Percentiles rank a stretch among this genome's conserved stretches.
These are phyloP conservation scores for Cystobasidiopsis lactophilus DNA, from an alignment of 768 basidiomycete species.

Conservation along the genomic window DNA sequence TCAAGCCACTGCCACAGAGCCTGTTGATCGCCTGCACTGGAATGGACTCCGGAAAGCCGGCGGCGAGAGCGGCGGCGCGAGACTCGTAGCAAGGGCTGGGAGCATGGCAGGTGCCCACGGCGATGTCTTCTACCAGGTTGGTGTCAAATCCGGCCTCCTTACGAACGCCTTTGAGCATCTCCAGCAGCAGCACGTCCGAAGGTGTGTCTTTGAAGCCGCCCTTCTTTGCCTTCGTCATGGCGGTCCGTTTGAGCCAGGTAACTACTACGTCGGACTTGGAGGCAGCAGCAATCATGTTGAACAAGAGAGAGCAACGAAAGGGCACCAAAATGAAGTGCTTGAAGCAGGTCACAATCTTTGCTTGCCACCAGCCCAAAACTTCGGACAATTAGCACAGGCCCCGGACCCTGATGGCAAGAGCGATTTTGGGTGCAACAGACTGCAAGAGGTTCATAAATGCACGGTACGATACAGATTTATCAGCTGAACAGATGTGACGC, in stretches of 20 bases:
- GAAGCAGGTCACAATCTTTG: too few relatives aligned
- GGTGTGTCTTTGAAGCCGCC: slow-evolving; percentile 13
- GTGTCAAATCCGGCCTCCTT: slow-evolving; percentile 9
- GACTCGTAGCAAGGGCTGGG: slow-evolving; percentile 11
- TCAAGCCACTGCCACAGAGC: slow-evolving; percentile 71
- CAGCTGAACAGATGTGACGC: too few relatives aligned
- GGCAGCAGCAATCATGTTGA: too few relatives aligned
- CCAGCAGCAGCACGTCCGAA: slow-evolving; percentile 4
- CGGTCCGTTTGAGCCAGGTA: slow-evolving; percentile 10
- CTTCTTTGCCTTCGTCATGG: slow-evolving; percentile 12
- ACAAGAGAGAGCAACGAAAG: too few relatives aligned
- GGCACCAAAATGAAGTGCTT: too few relatives aligned
- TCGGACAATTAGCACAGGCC: too few relatives aligned
- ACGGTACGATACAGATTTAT: too few relatives aligned
- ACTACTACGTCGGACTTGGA: slow-evolving; percentile 16
- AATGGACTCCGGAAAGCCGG: slow-evolving; percentile 29
- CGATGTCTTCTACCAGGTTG: slow-evolving; percentile 10
- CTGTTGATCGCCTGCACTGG: slow-evolving; percentile 66
- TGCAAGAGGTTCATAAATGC: too few relatives aligned
- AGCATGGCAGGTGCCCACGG: slow-evolving; percentile 10
- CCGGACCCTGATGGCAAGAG: too few relatives aligned
- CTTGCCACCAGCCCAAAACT: too few relatives aligned
- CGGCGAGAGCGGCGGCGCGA: slow-evolving; percentile 47
- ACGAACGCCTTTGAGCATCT: slow-evolving; percentile 2
- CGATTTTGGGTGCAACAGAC: too few relatives aligned